phyloP scores from a whole-genome alignment of 495 filamentous ascomycete genomes.

The Viridothelium virens region DNA sequence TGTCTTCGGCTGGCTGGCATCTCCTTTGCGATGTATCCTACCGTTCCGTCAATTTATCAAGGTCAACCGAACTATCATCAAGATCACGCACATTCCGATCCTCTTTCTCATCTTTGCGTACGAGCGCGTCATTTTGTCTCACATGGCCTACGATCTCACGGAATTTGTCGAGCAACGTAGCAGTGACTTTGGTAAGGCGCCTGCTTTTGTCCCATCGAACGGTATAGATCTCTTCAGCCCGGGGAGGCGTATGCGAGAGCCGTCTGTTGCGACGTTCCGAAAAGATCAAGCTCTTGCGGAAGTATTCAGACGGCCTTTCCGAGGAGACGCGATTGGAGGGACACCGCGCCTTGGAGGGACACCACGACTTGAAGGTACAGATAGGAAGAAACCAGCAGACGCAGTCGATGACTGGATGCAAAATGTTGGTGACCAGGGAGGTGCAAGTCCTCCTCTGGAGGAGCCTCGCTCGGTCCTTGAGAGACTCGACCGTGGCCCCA shows the following conservation, averaged over 20 bases:
- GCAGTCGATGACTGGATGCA: conserved; percentile 86
- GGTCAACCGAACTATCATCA: conserved; percentile 79
- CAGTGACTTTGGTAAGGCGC: conserved; percentile 27
- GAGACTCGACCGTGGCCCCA: conserved; percentile 44
- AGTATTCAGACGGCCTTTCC: conserved; percentile 65
- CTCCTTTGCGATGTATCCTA: conserved; percentile 69
- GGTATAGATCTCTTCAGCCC: conserved; percentile 58
- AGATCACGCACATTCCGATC: conserved; percentile 79
- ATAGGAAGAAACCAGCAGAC: conserved; percentile 59
- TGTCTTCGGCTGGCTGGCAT: conserved; percentile 76
- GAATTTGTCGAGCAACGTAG: conserved; percentile 55
- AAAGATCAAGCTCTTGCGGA: conserved; percentile 89
- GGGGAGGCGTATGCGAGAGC: conserved; percentile 59
- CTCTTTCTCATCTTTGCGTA: conserved; percentile 79
- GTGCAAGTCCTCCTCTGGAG: conserved; percentile 55
- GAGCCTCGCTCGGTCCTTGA: conserved; percentile 53
- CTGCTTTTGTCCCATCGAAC: conserved; percentile 35
- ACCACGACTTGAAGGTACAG: conserved; percentile 28
- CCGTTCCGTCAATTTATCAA: conserved; percentile 71
- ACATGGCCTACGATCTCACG: conserved; percentile 62
- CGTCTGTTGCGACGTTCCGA: conserved; percentile 73
- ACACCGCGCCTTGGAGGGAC: conserved; percentile 39
- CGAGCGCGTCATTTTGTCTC: conserved; percentile 65
- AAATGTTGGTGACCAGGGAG: conserved; percentile 54
- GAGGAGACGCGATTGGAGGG: conserved; percentile 37